Conservation (phyloP, 106 monocot species). For the Allium sativum region DNA sequence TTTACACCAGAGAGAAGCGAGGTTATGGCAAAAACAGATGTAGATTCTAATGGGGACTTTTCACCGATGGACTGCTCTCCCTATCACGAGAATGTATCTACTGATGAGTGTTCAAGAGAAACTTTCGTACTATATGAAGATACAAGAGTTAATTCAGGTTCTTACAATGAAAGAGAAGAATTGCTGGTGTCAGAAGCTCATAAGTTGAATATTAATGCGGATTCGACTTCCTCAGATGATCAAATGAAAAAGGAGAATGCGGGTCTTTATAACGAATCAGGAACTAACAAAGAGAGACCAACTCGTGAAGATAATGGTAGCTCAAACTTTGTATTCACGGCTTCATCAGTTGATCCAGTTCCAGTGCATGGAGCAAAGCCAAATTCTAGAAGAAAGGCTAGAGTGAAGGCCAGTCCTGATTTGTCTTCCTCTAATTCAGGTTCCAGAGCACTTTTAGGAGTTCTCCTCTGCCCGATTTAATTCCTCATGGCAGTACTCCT, state of each 20-base stretch:
- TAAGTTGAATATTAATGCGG: slow-evolving; percentile 19
- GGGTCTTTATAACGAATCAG: neutral
- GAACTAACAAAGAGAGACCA: slow-evolving; percentile 6
- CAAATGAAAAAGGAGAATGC: slow-evolving; percentile 8
- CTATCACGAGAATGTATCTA: slow-evolving; percentile 41
- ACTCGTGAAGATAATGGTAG: slow-evolving; percentile 18
- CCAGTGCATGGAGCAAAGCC: slow-evolving; percentile 22
- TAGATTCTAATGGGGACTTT: slow-evolving; percentile 24
- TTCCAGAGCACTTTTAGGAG: slow-evolving; percentile 11
- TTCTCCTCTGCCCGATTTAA: slow-evolving; percentile 9
- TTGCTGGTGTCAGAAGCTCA: slow-evolving; percentile 23
- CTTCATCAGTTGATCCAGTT: slow-evolving; percentile 25
- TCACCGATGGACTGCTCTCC: slow-evolving; percentile 99
- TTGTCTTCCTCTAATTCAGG: slow-evolving; percentile 2
- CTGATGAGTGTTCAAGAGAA: slow-evolving; percentile 30
- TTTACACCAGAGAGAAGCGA: slow-evolving; percentile 13
- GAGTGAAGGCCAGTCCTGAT: slow-evolving; percentile 22
- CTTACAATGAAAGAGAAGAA: slow-evolving; percentile 26
- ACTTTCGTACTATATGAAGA: slow-evolving; percentile 26
- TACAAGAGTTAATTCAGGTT: slow-evolving; percentile 9
- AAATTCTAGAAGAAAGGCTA: slow-evolving; percentile 40
- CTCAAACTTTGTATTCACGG: slow-evolving; percentile 39
- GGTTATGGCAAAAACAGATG: slow-evolving; percentile 23
- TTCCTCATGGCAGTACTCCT: slow-evolving; percentile 18
- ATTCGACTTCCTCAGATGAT: slow-evolving; percentile 20